phyloP scores from a whole-genome alignment of 306 rosid species.

The Dryas drummondii region DNA sequence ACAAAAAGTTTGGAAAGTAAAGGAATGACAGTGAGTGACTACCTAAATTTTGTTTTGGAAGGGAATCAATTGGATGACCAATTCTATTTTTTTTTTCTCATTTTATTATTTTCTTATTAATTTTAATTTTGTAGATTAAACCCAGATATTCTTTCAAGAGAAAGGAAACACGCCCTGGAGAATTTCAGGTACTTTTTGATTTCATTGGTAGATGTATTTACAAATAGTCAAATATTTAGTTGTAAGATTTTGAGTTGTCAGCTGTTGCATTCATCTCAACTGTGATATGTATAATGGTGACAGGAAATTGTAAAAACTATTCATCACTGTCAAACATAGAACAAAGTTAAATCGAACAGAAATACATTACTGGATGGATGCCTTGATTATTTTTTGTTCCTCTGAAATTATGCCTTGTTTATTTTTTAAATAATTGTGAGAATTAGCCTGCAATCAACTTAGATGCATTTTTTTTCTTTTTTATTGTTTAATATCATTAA shows the following conservation, averaged over 20 bases:
- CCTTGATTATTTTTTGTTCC: not conserved
- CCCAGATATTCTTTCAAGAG: slow-evolving; percentile 92
- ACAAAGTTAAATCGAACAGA: too few relatives aligned
- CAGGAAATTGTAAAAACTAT: not conserved
- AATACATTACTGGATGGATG: too few relatives aligned
- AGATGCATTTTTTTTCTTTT: not conserved
- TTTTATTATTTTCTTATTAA: slow-evolving; percentile 11
- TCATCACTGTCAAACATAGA: too few relatives aligned
- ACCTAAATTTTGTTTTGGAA: slow-evolving; percentile 17
- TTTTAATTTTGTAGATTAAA: slow-evolving; percentile 56
- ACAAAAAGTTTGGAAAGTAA: slow-evolving; percentile 96
- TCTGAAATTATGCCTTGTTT: not conserved
- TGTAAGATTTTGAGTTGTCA: not conserved
- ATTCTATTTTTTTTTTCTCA: slow-evolving; percentile 9
- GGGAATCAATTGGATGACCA: slow-evolving; percentile 12
- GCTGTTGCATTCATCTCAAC: not conserved
- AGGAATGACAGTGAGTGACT: slow-evolving; percentile 71
- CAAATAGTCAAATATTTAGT: slow-evolving; percentile 10
- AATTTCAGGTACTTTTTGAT: slow-evolving; percentile 74
- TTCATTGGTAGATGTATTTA: slow-evolving; percentile 6
- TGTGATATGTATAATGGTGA: not conserved
- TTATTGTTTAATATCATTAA: not conserved
- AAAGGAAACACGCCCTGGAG: slow-evolving; percentile 93
- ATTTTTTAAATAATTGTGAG: not conserved
- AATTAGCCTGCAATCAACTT: not conserved